Base-by-base conservation (phyloP, 345 rosid species). In the Aquilaria yunnanensis region DNA sequence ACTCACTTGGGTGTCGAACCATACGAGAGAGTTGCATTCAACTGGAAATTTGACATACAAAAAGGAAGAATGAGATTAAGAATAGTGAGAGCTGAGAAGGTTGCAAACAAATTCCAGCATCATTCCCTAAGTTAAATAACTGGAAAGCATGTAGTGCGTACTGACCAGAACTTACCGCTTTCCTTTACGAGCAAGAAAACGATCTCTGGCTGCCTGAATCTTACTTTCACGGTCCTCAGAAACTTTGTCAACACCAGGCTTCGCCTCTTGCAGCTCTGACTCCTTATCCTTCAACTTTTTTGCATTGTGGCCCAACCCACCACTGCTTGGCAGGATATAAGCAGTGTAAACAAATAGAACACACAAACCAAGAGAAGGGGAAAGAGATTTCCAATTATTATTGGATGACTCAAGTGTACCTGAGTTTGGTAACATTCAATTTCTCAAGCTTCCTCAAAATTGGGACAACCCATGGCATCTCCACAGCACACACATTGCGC, bases 181-280 rank as follows among this genome's bases (percentile, higher is more conserved):
- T 69, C 64, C 80, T 76, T 88, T 93, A 49, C 98, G 96, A 14
- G 94, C 87, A 62, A 90, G 94, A 74, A 90, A 93, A 33, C 98
- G 86, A 16, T 90, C 90, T 57, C 94, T 86, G 6, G 97, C 98
- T 37, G 97, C 96, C 81, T 81, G 81, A 64, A 93, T 74, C 74
- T 73, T 80, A 70, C 84, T 82, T 60, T 79, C 77, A 0, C 32
- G 76, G 47, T 82, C 84, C 57, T 76, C 83, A 2, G 71, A 62
- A 65, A 51, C 72, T 51, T 23, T 67, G 41, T 72, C 59, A 59
- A 37, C 59, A 46, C 57, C 67, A 49, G 14, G 67, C 60, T 74
- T 70, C 57, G 66, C 65, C 16, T 58, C 57, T 5, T 70, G 65
- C 72, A 75, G 68, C 56, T 74, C 81, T 10, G 64, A 51, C 13